These are phyloP conservation scores for Bassia scoparia DNA, from an alignment of 148 eudicot genomes.

Conservation along the genomic window DNA sequence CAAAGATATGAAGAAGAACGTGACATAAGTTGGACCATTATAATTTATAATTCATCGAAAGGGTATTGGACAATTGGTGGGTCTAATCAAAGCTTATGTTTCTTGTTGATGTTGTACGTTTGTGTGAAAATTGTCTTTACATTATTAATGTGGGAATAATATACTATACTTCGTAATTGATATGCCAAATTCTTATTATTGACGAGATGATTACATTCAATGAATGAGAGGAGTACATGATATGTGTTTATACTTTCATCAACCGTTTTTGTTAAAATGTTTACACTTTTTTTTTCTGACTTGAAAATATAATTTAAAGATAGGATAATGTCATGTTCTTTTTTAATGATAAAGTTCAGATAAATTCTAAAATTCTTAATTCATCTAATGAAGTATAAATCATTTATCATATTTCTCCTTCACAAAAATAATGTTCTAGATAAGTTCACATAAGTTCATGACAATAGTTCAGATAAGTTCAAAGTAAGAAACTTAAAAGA, in stretches of 20 bases:
- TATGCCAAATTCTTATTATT: conserved; percentile 8
- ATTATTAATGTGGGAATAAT: not conserved
- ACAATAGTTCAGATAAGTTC: too few species aligned
- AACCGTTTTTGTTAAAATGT: too few species aligned
- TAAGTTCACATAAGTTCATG: too few species aligned
- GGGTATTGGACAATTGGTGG: not conserved
- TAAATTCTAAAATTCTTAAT: too few species aligned
- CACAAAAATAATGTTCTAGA: too few species aligned
- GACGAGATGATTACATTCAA: not conserved
- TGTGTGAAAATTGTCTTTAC: not conserved
- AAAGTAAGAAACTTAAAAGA: too few species aligned
- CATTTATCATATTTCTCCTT: too few species aligned
- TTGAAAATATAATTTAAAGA: too few species aligned
- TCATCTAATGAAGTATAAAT: too few species aligned
- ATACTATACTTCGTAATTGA: too few species aligned
- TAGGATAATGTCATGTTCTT: not conserved
- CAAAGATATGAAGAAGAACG: not conserved
- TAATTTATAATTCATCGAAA: too few species aligned
- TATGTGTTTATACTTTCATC: not conserved
- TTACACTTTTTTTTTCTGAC: too few species aligned
- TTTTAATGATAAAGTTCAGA: not conserved
- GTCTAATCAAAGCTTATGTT: not conserved
- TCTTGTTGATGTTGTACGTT: not conserved
- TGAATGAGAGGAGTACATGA: conserved; percentile 1
- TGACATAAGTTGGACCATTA: not conserved